Percentiles rank a stretch among this genome's conserved stretches.
Conservation (phyloP, 2,329 filamentous ascomycete genomes). For the Chaetomiaceae sp. region DNA sequence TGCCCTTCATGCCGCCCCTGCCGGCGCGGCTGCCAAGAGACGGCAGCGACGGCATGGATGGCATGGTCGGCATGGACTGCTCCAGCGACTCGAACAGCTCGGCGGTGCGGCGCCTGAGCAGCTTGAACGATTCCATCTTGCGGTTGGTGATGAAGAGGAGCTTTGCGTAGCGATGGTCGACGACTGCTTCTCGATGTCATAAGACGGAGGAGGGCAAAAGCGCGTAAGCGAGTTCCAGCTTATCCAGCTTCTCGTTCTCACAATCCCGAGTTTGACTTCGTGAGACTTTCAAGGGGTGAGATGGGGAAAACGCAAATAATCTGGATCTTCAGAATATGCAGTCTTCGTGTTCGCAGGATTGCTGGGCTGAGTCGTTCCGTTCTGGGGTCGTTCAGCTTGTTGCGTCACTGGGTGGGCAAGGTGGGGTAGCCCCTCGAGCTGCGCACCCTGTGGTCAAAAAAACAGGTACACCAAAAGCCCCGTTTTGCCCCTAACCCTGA, state of each 20-base stretch:
- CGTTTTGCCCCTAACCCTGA: no score
- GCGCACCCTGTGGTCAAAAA: no score
- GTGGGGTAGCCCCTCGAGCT: conserved; percentile 15
- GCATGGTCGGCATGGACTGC: conserved; percentile 1
- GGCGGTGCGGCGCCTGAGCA: conserved; percentile 50
- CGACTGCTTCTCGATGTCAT: background rate
- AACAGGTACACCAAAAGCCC: no score
- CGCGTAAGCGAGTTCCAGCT: background rate
- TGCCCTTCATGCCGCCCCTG: conserved; percentile 42
- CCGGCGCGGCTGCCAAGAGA: conserved; percentile 16
- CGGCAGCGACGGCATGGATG: conserved; percentile 31
- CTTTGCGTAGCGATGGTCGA: no score
- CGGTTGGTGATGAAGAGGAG: no score
- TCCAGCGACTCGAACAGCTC: conserved; percentile 44
- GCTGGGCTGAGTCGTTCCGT: conserved; percentile 15
- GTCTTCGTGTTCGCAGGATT: background rate
- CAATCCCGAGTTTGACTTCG: no score
- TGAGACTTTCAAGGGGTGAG: no score
- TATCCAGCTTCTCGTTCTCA: no score
- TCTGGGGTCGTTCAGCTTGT: conserved; percentile 1
- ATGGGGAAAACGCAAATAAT: no score
- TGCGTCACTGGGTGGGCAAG: conserved; percentile 13
- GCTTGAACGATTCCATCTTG: conserved; percentile 46
- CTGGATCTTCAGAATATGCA: no score
- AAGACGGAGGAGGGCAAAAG: background rate